Evolutionary conservation across 2,329 filamentous ascomycete species (phyloP).

Genomic region (Monosporascus sp.): DNA sequence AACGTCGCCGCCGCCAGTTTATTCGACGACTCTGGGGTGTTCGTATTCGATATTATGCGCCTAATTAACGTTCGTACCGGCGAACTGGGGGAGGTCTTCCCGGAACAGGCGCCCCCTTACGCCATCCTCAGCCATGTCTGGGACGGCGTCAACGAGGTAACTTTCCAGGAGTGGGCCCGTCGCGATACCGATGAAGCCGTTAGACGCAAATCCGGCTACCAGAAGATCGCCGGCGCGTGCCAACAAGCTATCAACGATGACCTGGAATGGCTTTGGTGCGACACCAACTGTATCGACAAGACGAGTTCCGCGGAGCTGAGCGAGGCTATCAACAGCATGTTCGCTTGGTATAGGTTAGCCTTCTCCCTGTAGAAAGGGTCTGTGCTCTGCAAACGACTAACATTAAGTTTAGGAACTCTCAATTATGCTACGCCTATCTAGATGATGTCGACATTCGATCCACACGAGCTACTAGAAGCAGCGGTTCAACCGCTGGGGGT

Average conservation of each 20-base stretch:
- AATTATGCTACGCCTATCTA: conserved; percentile 30
- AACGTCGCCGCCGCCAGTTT: too few relatives aligned
- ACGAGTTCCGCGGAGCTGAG: conserved; percentile 28
- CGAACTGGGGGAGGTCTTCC: conserved; percentile 20
- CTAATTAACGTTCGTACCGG: conserved; percentile 29
- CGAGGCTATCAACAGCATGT: conserved; percentile 35
- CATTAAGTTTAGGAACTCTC: conserved; percentile 1
- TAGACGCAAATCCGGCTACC: conserved; percentile 24
- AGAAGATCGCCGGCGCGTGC: conserved; percentile 29
- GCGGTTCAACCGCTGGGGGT: background rate
- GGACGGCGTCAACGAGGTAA: conserved; percentile 28
- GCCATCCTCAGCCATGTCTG: conserved; percentile 37
- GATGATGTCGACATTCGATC: conserved; percentile 19
- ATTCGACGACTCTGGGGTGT: too few relatives aligned
- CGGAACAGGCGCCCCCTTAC: conserved; percentile 15
- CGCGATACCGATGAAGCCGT: conserved; percentile 14
- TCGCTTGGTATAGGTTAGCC: conserved; percentile 22
- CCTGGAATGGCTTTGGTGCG: conserved; percentile 29
- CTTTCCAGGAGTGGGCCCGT: conserved; percentile 25
- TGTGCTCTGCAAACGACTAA: too few relatives aligned
- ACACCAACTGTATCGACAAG: conserved; percentile 35
- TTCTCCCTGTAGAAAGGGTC: too few relatives aligned
- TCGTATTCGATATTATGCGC: conserved; percentile 23
- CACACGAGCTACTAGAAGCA: background rate
- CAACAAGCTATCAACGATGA: conserved; percentile 21